Evolutionary conservation across 2,329 filamentous ascomycete genomes (phyloP), one percentile per base, ranked within the genome.

Genomic region (Clarireedia hainanense): DNA sequence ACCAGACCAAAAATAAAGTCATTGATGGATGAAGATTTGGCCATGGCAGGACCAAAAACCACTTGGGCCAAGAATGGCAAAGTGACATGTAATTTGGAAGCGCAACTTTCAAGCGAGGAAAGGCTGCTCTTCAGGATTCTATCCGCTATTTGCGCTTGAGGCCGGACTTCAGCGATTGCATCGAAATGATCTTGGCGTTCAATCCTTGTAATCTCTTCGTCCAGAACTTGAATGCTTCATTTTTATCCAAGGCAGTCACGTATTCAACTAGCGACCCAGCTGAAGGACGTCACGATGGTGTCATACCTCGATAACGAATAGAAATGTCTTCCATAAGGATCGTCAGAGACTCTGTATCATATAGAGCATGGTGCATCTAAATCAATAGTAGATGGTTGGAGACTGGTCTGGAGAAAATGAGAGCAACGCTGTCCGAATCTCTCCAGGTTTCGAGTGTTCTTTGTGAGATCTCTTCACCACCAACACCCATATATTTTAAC

Each of bases 1-100:
- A 72, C 74, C 58, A 72, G 70, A 4, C 73, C 73, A 56, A 75
- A 74, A 9, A 73, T 62, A 26, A 74, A 67, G 55, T 75, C 72
- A 10, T 69, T 55, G 24, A 67, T 64, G 1, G 67, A 68, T 52
- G 72, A 66, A 50, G 72, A 74, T 10, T 71, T 58, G 3, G 69
- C 69, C 1, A 70, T 65, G 1, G 72, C 66, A 14, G 74, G 58
- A 5, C 71, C 71, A 73, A 73, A 76, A 0, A 73, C 71, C 24
- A 57, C 63, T 14, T 60, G 59, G 40, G 63, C 61, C 4, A 64
- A 47, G 14, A 57, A 62, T 34, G 63, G 50, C 4, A 63, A 45
- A 37, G 63, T 64, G 23, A 61, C 48, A 15, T 57, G 53, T 26
- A 43, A 27, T 4, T 27, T 43, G 37, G 49, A 39, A 14, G 71